phyloP scores from a whole-genome alignment of 768 basidiomycete genomes.

The Suillus plorans region DNA sequence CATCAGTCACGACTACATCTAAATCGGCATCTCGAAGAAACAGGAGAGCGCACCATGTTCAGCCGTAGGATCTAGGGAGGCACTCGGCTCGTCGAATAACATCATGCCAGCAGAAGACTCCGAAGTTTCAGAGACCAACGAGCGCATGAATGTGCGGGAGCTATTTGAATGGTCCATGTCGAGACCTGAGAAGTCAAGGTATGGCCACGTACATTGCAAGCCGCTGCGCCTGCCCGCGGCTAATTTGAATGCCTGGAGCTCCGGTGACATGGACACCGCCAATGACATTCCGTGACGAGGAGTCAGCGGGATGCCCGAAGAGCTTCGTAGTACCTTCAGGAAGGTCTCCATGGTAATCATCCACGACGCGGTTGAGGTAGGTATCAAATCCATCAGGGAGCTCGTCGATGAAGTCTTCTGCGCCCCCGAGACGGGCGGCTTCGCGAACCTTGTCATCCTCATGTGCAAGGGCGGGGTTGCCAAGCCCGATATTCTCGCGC shows the following conservation, averaged over 20 bases:
- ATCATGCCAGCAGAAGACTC: constrained; percentile 54
- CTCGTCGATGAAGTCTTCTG: constrained; percentile 52
- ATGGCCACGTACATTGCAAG: constrained; percentile 54
- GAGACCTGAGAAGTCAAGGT: background rate
- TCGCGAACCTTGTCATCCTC: constrained; percentile 55
- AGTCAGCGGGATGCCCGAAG: constrained; percentile 62
- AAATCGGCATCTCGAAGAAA: too few species aligned
- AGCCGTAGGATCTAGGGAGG: constrained; percentile 70
- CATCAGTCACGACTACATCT: background rate
- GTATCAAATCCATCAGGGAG: constrained; percentile 70
- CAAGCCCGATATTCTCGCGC: constrained; percentile 74
- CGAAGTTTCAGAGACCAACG: constrained; percentile 43
- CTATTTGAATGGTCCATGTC: constrained; percentile 27
- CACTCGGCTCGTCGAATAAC: constrained; percentile 75
- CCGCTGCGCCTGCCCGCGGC: constrained; percentile 75
- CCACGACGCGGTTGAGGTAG: constrained; percentile 71
- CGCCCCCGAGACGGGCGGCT: constrained; percentile 44
- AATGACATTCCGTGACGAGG: constrained; percentile 29
- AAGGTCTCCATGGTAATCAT: constrained; percentile 57
- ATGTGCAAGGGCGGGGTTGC: constrained; percentile 39
- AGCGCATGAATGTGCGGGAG: constrained; percentile 70
- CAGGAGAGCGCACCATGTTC: constrained; percentile 54
- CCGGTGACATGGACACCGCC: constrained; percentile 47
- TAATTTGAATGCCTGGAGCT: constrained; percentile 39
- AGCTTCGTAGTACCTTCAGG: constrained; percentile 63